phyloP scores from a whole-genome alignment of 495 filamentous ascomycete species.

The Neurospora hispaniola region DNA sequence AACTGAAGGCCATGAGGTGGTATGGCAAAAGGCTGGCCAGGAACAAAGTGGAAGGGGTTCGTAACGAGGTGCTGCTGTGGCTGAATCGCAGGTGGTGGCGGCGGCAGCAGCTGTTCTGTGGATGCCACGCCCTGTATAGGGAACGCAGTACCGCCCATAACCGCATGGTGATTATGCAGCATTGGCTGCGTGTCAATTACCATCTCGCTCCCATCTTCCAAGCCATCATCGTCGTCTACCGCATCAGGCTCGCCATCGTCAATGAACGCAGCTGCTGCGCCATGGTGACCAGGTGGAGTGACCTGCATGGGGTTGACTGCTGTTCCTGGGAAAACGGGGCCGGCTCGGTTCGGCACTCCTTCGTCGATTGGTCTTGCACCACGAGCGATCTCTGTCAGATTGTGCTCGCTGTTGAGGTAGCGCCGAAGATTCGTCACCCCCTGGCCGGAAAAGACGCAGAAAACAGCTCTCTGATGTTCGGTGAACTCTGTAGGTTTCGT shows the following conservation, averaged over 20 bases:
- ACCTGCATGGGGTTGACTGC: not conserved
- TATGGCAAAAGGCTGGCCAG: constrained; percentile 6
- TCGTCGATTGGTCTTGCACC: not conserved
- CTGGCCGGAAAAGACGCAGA: constrained; percentile 90
- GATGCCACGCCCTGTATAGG: not conserved
- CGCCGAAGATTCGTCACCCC: constrained; percentile 70
- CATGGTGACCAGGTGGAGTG: constrained; percentile 9
- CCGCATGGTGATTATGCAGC: not conserved
- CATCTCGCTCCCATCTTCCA: constrained; percentile 34
- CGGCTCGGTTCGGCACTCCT: not conserved
- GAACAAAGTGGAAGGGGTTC: constrained; percentile 12
- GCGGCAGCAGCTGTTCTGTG: constrained; percentile 1
- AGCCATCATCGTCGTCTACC: constrained; percentile 31
- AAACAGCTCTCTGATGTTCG: constrained; percentile 85
- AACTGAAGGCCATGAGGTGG: constrained; percentile 3
- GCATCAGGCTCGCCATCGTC: constrained; percentile 26
- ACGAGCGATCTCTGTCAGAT: constrained; percentile 8
- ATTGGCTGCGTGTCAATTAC: constrained; percentile 25
- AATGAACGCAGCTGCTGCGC: constrained; percentile 13
- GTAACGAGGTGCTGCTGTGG: not conserved
- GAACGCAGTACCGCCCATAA: not conserved
- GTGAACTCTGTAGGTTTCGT: constrained; percentile 65
- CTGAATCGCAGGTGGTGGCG: constrained; percentile 2
- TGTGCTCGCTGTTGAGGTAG: constrained; percentile 53
- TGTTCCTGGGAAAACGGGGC: not conserved